These are phyloP conservation scores for Phytopythium vexans DNA, from an alignment of 352 stramenopile species.

Conservation along the genomic window DNA sequence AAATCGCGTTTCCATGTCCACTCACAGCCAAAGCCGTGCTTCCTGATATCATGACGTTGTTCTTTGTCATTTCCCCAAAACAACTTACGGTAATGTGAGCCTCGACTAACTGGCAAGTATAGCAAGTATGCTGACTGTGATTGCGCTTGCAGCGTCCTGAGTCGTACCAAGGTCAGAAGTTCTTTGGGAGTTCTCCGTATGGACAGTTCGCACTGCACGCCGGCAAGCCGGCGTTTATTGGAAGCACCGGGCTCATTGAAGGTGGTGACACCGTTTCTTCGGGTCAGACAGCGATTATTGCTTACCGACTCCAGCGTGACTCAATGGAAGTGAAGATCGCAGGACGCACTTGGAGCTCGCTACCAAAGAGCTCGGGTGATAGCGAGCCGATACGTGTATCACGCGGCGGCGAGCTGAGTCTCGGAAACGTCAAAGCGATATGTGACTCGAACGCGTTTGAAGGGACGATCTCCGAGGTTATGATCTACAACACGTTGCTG, in stretches of 20 bases:
- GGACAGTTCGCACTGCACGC: constrained; percentile 61
- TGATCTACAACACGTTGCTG: constrained; percentile 48
- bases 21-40: constrained; percentile 33
- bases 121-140: not conserved
- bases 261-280: constrained; percentile 12
- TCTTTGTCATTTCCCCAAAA: constrained; percentile 53
- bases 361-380: constrained; percentile 5
- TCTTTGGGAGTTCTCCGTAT: constrained; percentile 69
- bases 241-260: constrained; percentile 40
- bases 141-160: constrained; percentile 19
- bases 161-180: constrained; percentile 49
- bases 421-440: constrained; percentile 47
- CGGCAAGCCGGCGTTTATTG: constrained; percentile 54
- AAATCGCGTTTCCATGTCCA: constrained; percentile 50
- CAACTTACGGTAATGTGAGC: constrained; percentile 32
- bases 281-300: constrained; percentile 31
- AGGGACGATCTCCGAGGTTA: constrained; percentile 47
- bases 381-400: constrained; percentile 35
- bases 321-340: constrained; percentile 48
- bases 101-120: not conserved
- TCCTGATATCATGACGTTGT: constrained; percentile 59
- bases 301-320: constrained; percentile 42
- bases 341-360: constrained; percentile 17
- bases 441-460: constrained; percentile 66
- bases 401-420: constrained; percentile 37